These are phyloP conservation scores for Carex scoparia DNA, from an alignment of 176 grass and related monocot genomes.

Conservation along the genomic window DNA sequence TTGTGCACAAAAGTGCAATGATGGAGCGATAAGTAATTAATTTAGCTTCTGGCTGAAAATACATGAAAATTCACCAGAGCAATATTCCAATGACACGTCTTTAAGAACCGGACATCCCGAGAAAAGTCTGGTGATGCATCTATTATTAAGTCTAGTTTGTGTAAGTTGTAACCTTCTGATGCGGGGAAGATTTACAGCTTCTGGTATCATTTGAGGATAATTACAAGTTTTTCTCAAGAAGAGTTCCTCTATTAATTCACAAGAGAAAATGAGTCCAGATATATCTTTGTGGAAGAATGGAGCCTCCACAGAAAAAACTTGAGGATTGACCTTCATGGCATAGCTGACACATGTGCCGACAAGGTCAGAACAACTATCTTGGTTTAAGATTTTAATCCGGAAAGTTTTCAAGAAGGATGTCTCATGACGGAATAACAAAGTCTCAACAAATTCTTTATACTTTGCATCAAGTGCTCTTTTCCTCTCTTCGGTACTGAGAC, in stretches of 20 bases:
- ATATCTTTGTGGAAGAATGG: not conserved
- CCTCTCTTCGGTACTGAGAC: not conserved
- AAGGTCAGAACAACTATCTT: not conserved
- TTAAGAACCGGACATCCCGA: not conserved
- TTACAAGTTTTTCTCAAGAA: not conserved
- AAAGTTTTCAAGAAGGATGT: not conserved
- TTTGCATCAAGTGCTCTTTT: not conserved
- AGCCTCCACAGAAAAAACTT: not conserved
- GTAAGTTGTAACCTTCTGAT: not conserved
- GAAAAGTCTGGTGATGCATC: not conserved
- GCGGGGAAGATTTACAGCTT: not conserved
- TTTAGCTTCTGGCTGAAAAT: not conserved
- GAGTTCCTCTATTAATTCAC: not conserved
- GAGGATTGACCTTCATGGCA: not conserved
- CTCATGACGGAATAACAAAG: not conserved
- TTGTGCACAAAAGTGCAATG: not conserved
- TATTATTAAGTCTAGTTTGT: not conserved
- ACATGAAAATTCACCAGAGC: not conserved
- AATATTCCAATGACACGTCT: not conserved
- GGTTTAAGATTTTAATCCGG: not conserved
- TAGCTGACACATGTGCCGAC: not conserved
- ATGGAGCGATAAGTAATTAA: not conserved
- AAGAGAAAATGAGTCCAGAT: not conserved
- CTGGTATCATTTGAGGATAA: not conserved
- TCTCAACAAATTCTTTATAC: not conserved